A percentile compares a stretch with the other conserved stretches of the same genome.
Evolutionary conservation across 768 basidiomycete genomes (phyloP).

Genomic region (Lentinula guzmanii): DNA sequence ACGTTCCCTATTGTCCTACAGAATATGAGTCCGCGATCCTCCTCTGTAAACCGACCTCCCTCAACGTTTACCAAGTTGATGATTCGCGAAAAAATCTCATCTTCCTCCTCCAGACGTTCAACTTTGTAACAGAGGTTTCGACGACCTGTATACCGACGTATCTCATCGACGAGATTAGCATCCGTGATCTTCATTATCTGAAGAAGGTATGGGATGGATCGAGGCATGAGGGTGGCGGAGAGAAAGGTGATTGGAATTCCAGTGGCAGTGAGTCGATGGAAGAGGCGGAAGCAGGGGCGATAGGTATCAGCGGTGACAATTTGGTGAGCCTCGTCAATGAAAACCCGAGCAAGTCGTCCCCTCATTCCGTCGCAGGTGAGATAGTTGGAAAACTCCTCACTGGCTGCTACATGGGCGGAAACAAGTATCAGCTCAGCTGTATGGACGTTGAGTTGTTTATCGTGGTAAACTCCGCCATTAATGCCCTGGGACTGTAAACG

Average conservation of each 20-base stretch:
- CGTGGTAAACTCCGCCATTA: not conserved
- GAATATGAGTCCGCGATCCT: no score
- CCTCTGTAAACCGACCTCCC: no score
- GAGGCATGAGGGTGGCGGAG: not conserved
- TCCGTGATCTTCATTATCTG: not conserved
- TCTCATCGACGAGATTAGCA: not conserved
- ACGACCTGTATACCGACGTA: not conserved
- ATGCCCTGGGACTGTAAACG: not conserved
- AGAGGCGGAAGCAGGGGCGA: not conserved
- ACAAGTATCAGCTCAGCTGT: no score
- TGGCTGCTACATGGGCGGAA: no score
- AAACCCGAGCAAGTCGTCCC: not conserved
- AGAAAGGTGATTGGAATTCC: conserved; percentile 1
- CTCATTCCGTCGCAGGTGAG: not conserved
- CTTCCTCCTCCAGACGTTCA: not conserved
- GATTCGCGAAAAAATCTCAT: no score
- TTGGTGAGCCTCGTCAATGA: not conserved
- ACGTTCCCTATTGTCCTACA: no score
- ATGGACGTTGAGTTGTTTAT: not conserved
- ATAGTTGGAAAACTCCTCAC: not conserved
- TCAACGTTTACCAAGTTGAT: no score
- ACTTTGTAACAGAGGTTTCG: not conserved
- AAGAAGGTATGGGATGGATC: not conserved
- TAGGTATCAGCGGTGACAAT: not conserved
- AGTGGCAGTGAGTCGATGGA: not conserved